Conservation (phyloP, 2,329 filamentous ascomycete genomes). For the Metarhizium anisopliae region DNA sequence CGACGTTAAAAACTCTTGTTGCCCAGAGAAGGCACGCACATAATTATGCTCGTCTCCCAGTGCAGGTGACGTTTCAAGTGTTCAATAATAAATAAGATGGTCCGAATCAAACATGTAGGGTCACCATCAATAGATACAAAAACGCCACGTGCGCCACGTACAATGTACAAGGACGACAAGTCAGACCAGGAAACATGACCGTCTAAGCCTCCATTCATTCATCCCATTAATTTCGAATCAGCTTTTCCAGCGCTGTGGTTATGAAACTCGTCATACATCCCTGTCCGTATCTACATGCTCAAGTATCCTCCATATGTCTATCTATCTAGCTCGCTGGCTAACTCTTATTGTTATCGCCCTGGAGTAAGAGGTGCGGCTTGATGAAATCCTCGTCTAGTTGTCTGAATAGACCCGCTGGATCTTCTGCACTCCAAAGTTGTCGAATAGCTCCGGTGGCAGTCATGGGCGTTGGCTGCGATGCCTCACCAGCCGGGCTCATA, state of each 20-base stretch:
- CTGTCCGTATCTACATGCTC: background rate
- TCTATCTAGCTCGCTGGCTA: constrained; percentile 9
- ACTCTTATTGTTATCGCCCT: constrained; percentile 41
- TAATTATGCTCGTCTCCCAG: background rate
- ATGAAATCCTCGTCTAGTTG: constrained; percentile 95
- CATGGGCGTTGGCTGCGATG: constrained; percentile 34
- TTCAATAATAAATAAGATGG: background rate
- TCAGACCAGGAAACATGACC: background rate
- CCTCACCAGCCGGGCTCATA: constrained; percentile 20
- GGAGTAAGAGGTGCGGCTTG: constrained; percentile 81
- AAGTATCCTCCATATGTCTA: background rate
- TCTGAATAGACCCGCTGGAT: constrained; percentile 81
- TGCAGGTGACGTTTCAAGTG: background rate
- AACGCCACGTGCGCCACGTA: background rate
- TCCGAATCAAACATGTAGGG: background rate
- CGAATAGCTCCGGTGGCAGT: constrained; percentile 69
- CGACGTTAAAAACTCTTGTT: background rate
- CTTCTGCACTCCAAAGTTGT: constrained; percentile 74
- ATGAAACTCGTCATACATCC: background rate
- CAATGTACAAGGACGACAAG: background rate
- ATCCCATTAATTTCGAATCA: background rate
- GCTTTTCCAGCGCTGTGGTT: background rate
- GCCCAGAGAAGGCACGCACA: background rate
- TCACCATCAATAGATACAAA: background rate
- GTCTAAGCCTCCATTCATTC: background rate